Percentiles rank a stretch among this genome's conserved stretches.
Conservation (phyloP, 345 rosid species). For the Trapa bicornis region DNA sequence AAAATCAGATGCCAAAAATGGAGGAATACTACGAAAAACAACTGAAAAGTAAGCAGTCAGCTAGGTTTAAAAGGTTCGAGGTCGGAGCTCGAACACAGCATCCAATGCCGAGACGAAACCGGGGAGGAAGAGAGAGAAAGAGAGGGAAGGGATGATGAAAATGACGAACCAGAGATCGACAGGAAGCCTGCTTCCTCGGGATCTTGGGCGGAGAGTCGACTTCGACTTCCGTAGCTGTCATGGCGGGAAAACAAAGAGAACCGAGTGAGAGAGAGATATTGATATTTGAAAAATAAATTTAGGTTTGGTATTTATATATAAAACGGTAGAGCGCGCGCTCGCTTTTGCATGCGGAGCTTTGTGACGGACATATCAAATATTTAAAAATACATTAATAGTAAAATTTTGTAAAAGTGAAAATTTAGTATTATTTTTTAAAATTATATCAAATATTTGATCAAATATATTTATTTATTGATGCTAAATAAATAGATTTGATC, state of each 20-base stretch:
- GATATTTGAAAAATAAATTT: background rate
- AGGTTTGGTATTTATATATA: too few species aligned
- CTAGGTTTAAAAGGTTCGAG: background rate
- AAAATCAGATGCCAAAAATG: background rate
- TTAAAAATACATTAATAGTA: too few species aligned
- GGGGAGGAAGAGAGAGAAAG: background rate
- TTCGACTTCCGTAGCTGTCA: slow-evolving; percentile 46
- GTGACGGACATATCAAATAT: too few species aligned
- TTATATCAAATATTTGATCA: too few species aligned
- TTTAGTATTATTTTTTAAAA: too few species aligned
- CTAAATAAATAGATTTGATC: too few species aligned
- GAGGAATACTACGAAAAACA: background rate
- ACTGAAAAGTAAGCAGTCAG: background rate
- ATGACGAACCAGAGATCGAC: slow-evolving; percentile 28
- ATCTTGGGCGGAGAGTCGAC: slow-evolving; percentile 31
- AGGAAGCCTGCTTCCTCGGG: slow-evolving; percentile 47
- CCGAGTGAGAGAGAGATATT: background rate
- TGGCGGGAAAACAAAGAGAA: slow-evolving; percentile 15
- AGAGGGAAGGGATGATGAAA: background rate
- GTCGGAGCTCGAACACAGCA: background rate
- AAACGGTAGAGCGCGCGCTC: too few species aligned
- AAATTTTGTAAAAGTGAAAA: too few species aligned
- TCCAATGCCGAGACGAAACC: background rate
- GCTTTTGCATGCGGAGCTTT: too few species aligned
- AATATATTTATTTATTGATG: too few species aligned